Evolutionary conservation across 371 early-diverging fungal genomes (phyloP), one percentile per base, ranked within the genome.

Genomic region (Mucor ambiguus): DNA sequence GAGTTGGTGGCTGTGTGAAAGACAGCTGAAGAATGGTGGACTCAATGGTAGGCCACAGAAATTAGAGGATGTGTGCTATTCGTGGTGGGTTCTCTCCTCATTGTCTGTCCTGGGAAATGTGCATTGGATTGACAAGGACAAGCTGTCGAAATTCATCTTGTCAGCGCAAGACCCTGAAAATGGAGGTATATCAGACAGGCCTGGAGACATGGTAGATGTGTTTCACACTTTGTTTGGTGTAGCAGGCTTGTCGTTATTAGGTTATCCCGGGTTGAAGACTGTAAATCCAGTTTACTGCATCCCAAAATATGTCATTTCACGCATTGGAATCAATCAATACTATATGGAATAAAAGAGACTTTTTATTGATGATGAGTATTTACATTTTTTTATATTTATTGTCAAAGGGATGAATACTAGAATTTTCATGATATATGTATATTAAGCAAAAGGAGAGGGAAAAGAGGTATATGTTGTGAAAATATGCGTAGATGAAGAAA

Each of bases 71-170:
- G 96, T 84, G 77, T 99, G 99, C 76, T 98, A 99, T 76, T 98
- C 99, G 20, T 99, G 98, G 97, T 99, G 99, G 99, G 97, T 95
- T 0, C 82, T 96, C 57, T 95, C 98, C 8, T 84, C 96, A 11
- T 80, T 99, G 2, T 78, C 91, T n/a, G 95, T 97, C 24, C 63
- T 99, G 43, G 92, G 87, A 7, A 84, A 90, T 9, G 57, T 89
- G 3, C 87, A 94, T 71, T 96, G 96, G 96, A 95, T 98, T 61
- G 89, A 98, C 67, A 76, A 83, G 29, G 84, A 90, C 3, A 89
- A 88, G 55, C 80, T 99, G 41, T 79, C 77, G 0, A 71, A 68
- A 9, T 99, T 98, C 78, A 96, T 98, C 55, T 76, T 95, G 18
- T 74, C 83, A 0, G 89, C 95, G 12, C 97, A 99, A 88, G 96